These are phyloP conservation scores for Beauveria sp. DNA, from an alignment of 2,329 filamentous ascomycete genomes.

Conservation along the genomic window DNA sequence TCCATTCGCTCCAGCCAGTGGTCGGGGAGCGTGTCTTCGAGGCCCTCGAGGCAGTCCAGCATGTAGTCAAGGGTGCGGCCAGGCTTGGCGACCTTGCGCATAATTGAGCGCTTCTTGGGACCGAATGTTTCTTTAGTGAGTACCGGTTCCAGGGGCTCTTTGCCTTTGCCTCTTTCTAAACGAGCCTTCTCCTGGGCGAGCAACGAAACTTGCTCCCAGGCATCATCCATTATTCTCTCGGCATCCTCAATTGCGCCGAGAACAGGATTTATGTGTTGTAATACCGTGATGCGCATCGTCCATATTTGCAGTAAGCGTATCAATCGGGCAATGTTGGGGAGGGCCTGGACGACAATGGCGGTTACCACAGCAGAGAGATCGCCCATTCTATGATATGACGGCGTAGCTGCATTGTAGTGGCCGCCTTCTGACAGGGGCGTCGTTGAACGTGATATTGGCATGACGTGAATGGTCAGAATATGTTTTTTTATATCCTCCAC, in stretches of 20 bases:
- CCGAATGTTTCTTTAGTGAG: conserved; percentile 42
- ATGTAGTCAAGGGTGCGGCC: conserved; percentile 74
- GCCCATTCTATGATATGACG: conserved; percentile 62
- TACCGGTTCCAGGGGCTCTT: conserved; percentile 4
- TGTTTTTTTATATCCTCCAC: conserved; percentile 80
- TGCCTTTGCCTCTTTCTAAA: conserved; percentile 15
- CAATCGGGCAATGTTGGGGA: conserved; percentile 73
- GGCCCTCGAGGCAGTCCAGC: conserved; percentile 79
- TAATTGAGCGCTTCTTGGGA: conserved; percentile 56
- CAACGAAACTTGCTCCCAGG: conserved; percentile 53
- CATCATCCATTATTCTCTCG: conserved; percentile 56
- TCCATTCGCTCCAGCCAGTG: conserved; percentile 85
- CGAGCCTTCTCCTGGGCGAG: conserved; percentile 13
- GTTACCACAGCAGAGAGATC: conserved; percentile 88
- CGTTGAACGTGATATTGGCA: conserved; percentile 38
- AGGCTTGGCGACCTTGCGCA: conserved; percentile 59
- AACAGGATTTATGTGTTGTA: conserved; percentile 65
- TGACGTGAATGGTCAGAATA: conserved; percentile 73
- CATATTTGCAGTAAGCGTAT: conserved; percentile 68
- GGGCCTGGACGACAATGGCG: conserved; percentile 79
- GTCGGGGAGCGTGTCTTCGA: conserved; percentile 76
- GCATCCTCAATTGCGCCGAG: conserved; percentile 59
- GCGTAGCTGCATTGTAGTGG: conserved; percentile 20
- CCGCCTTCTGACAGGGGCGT: conserved; percentile 27
- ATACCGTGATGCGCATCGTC: conserved; percentile 66